Conservation (phyloP, 805 yeast genomes). For the Saturnispora halmiae region DNA sequence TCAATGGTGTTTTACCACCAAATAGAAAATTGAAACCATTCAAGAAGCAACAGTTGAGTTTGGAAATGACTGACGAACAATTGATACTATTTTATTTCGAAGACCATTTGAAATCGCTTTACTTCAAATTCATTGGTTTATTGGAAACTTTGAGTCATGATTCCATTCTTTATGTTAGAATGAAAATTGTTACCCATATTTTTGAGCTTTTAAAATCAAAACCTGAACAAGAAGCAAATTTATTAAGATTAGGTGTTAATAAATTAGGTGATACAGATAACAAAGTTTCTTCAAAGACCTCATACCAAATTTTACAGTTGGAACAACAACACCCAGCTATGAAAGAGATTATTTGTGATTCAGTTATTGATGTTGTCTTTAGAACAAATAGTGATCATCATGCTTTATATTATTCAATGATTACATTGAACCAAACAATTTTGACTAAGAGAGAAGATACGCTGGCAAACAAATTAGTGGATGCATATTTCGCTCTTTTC, state of each 20-base stretch:
- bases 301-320: constrained; percentile 66
- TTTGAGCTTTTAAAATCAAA: constrained; percentile 73
- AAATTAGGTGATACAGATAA: constrained; percentile 90
- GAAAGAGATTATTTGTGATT: constrained; percentile 72
- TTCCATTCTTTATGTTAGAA: constrained; percentile 79
- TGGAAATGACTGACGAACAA: constrained; percentile 40
- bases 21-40: constrained; percentile 75
- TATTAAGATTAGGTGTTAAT: constrained; percentile 81
- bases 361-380: constrained; percentile 73
- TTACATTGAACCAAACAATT: constrained; percentile 89
- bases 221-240: constrained; percentile 95
- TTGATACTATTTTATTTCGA: constrained; percentile 78
- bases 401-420: constrained; percentile 76
- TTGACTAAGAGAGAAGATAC: constrained; percentile 65
- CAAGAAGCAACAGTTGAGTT: constrained; percentile 57
- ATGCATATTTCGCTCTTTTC: constrained; percentile 78
- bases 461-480: constrained; percentile 76
- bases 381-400: constrained; percentile 74
- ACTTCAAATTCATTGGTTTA: constrained; percentile 65
- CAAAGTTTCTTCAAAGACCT: constrained; percentile 82
- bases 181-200: constrained; percentile 64
- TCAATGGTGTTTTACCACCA: constrained; percentile 78
- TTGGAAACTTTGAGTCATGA: constrained; percentile 83
- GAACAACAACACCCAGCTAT: constrained; percentile 94
- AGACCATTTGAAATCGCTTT: constrained; percentile 72